phyloP scores from a whole-genome alignment of 345 rosid genomes.

The Populus simonii region DNA sequence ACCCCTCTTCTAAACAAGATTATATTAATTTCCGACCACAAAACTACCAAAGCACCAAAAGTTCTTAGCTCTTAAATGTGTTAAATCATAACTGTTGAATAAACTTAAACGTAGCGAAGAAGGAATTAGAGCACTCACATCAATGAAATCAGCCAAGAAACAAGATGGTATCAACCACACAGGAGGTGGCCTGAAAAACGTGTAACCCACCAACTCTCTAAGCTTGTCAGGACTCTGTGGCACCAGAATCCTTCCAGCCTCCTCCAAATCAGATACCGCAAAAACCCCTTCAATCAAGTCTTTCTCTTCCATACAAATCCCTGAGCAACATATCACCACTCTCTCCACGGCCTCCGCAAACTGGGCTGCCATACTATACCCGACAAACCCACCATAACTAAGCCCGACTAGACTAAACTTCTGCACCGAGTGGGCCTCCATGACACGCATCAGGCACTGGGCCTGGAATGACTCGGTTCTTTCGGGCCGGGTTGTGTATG shows the following conservation, averaged over 20 bases:
- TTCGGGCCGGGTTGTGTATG: constrained; percentile 67
- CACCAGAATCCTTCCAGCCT: constrained; percentile 61
- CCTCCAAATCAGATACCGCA: constrained; percentile 59
- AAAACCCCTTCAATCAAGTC: constrained; percentile 64
- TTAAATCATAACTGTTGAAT: neutral
- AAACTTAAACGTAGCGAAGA: neutral
- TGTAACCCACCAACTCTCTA: constrained; percentile 47
- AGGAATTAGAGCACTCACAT: constrained; percentile 27
- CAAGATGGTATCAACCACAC: constrained; percentile 44
- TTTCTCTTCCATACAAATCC: constrained; percentile 76
- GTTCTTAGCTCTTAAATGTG: neutral
- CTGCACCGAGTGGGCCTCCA: constrained; percentile 52
- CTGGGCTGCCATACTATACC: constrained; percentile 69
- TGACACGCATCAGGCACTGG: constrained; percentile 54
- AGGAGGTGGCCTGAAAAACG: constrained; percentile 44
- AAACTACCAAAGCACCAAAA: neutral
- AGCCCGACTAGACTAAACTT: constrained; percentile 62
- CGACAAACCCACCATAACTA: constrained; percentile 85
- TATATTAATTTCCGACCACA: neutral
- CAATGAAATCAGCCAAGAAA: constrained; percentile 56
- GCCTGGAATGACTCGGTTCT: constrained; percentile 76
- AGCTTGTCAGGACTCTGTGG: constrained; percentile 60
- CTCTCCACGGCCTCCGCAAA: constrained; percentile 54
- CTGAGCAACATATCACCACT: constrained; percentile 70
- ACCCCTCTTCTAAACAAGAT: neutral